Conservation (phyloP, 148 eudicot species). For the Rhododendron ferrugineum region DNA sequence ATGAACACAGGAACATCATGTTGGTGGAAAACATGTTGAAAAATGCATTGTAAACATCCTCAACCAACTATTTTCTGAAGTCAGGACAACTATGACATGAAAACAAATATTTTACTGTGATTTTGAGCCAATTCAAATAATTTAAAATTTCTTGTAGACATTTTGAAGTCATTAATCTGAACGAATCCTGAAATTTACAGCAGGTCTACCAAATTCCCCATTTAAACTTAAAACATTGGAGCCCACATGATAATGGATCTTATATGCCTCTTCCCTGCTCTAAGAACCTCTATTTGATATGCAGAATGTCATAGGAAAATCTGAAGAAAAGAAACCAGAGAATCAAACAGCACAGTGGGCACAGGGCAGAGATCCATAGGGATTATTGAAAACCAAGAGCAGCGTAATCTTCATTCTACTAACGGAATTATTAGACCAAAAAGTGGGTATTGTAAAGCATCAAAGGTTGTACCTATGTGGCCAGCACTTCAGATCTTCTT, state of each 20-base stretch:
- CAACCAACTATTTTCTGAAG: background rate
- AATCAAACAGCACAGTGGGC: background rate
- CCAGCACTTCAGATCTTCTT: constrained; percentile 82
- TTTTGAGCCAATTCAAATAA: background rate
- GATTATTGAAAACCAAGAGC: background rate
- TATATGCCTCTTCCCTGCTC: background rate
- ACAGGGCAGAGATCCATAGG: background rate
- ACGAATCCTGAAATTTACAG: background rate
- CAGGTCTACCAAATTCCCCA: background rate
- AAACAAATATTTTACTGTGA: background rate
- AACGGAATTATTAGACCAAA: background rate
- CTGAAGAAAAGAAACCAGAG: background rate
- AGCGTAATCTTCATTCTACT: background rate
- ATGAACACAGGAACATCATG: background rate
- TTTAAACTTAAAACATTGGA: background rate
- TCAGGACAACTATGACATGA: background rate
- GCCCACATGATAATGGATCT: background rate
- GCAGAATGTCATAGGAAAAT: background rate
- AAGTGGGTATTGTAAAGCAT: constrained; percentile 1
- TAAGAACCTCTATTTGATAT: background rate
- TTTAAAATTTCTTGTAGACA: background rate
- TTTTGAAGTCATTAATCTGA: background rate
- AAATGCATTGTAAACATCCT: background rate
- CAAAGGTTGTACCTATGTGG: constrained; percentile 55
- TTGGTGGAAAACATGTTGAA: background rate